These are phyloP conservation scores for Coemansia sp. DNA, from an alignment of 371 early-diverging fungal genomes.

Conservation along the genomic window DNA sequence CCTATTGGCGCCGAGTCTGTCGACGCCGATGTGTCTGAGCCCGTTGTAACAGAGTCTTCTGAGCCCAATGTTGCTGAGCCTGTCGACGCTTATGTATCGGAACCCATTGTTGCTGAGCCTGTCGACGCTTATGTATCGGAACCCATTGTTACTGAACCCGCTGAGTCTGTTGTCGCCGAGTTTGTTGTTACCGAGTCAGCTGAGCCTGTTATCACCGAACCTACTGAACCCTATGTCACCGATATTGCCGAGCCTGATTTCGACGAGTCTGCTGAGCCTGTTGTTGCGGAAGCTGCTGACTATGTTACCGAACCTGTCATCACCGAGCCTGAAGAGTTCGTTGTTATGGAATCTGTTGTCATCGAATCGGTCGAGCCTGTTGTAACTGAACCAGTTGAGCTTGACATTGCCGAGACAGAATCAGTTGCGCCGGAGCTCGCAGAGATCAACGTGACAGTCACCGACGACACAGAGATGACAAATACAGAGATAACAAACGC, in stretches of 20 bases:
- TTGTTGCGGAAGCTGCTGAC: not conserved
- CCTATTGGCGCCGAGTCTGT: too few species aligned
- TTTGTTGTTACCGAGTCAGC: not conserved
- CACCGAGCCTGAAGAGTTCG: not conserved
- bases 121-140: not conserved
- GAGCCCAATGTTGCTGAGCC: not conserved
- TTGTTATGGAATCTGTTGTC: not conserved
- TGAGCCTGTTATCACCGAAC: not conserved
- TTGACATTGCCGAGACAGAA: not conserved
- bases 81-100: not conserved
- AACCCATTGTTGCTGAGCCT: not conserved
- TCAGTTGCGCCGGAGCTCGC: not conserved
- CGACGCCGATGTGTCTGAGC: too few species aligned
- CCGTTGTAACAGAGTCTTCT: not conserved
- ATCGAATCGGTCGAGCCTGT: not conserved
- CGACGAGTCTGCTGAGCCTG: not conserved
- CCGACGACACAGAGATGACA: not conserved
- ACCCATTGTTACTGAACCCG: not conserved
- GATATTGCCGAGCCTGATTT: not conserved
- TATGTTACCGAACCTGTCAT: not conserved
- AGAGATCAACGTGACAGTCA: not conserved
- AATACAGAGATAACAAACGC: not conserved
- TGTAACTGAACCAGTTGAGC: not conserved
- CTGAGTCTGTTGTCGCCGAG: not conserved
- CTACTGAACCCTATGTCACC: not conserved